Evolutionary conservation across 805 yeast species (phyloP).

Genomic region (Debaryomyces maramus): DNA sequence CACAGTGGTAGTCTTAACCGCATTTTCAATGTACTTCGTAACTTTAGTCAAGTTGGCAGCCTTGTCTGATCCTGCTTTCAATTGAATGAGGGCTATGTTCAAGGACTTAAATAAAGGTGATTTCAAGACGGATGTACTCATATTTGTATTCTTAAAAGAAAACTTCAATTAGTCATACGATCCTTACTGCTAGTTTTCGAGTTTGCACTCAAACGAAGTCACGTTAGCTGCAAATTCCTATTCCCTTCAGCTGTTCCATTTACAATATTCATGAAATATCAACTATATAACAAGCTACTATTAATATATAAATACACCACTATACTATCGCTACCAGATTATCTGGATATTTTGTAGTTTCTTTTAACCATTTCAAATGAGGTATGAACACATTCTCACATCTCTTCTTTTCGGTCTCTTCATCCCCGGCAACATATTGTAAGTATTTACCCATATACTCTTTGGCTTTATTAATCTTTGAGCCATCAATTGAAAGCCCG

Average conservation of each 20-base stretch:
- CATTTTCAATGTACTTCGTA: slow-evolving; percentile 59
- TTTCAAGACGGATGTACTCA: slow-evolving; percentile 23
- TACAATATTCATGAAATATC: neutral
- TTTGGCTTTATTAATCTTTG: slow-evolving; percentile 12
- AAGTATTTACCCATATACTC: slow-evolving; percentile 38
- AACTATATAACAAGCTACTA: neutral
- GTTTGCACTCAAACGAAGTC: too few species aligned
- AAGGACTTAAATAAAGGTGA: slow-evolving; percentile 54
- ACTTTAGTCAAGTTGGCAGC: slow-evolving; percentile 73
- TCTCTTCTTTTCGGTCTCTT: slow-evolving; percentile 22
- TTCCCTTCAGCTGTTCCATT: too few species aligned
- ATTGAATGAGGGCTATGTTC: slow-evolving; percentile 82
- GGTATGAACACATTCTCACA: slow-evolving; percentile 41
- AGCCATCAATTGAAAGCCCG: slow-evolving; percentile 29
- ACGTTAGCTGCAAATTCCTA: too few species aligned
- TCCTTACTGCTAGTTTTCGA: too few species aligned
- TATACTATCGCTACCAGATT: slow-evolving; percentile 1
- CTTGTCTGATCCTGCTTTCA: slow-evolving; percentile 81
- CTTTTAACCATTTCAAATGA: slow-evolving; percentile 43
- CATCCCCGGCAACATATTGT: slow-evolving; percentile 24
- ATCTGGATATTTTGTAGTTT: slow-evolving; percentile 25
- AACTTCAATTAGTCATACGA: neutral
- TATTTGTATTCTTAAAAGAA: neutral
- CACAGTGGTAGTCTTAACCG: slow-evolving; percentile 40
- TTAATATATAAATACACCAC: too few species aligned